These are phyloP conservation scores for Sarocladium brachiariae DNA, from an alignment of 2,329 filamentous ascomycete species.

Conservation along the genomic window DNA sequence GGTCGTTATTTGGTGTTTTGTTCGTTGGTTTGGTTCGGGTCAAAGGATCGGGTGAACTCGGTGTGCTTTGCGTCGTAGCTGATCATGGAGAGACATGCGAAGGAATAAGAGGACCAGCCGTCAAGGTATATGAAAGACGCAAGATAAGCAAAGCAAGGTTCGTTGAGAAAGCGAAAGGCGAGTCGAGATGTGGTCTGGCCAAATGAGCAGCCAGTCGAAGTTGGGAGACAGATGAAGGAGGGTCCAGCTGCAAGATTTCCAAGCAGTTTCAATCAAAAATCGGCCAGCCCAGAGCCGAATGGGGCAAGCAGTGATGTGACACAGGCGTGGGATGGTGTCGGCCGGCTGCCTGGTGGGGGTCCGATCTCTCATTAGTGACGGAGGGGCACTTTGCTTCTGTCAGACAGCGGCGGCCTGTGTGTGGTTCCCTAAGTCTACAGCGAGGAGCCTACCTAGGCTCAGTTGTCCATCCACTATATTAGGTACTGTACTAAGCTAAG, in stretches of 20 bases:
- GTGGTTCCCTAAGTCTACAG: too few species aligned
- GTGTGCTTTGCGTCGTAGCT: neutral
- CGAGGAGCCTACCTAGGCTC: too few species aligned
- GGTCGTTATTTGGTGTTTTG: too few species aligned
- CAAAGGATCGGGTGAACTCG: constrained; percentile 8
- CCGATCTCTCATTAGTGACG: too few species aligned
- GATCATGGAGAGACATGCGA: neutral
- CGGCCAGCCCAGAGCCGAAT: neutral
- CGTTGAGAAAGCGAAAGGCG: neutral
- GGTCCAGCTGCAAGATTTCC: constrained; percentile 1
- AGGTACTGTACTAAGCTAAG: too few species aligned
- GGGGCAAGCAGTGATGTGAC: neutral
- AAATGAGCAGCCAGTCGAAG: too few species aligned
- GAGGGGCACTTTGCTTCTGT: too few species aligned
- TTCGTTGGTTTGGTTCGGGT: neutral
- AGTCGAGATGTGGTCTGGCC: neutral
- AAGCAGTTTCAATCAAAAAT: constrained; percentile 7
- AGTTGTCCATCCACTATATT: too few species aligned
- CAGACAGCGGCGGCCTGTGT: too few species aligned
- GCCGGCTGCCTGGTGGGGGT: too few species aligned
- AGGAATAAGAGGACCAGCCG: constrained; percentile 8
- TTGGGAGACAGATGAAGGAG: constrained; percentile 1
- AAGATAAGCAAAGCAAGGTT: neutral
- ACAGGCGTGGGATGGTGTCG: neutral
- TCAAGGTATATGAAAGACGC: neutral